Percentiles rank a stretch among this genome's conserved stretches.
Evolutionary conservation across 2,329 filamentous ascomycete species (phyloP).

Genomic region (Neocucurbitaria cava): DNA sequence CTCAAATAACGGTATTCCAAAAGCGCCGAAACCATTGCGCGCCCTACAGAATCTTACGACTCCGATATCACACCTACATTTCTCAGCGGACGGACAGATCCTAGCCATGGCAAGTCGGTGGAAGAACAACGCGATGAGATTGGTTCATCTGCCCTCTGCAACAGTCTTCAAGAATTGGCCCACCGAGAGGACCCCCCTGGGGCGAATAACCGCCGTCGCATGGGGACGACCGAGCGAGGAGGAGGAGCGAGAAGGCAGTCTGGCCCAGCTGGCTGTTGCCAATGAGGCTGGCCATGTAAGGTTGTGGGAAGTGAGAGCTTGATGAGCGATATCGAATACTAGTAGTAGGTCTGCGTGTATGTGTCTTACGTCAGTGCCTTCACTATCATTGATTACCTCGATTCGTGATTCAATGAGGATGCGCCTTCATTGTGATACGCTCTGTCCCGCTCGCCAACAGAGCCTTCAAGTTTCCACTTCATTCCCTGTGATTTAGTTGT

Average conservation of each 20-base stretch:
- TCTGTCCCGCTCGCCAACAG: not conserved
- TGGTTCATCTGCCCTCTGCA: conserved; percentile 90
- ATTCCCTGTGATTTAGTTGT: not conserved
- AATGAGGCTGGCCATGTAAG: conserved; percentile 89
- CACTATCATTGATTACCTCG: not conserved
- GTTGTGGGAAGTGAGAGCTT: conserved; percentile 73
- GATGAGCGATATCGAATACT: conserved; percentile 2
- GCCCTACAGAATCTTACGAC: conserved; percentile 87
- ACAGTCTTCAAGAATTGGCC: conserved; percentile 98
- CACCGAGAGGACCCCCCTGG: conserved; percentile 85
- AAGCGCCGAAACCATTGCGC: conserved; percentile 73
- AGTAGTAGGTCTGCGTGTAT: not conserved
- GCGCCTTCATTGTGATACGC: not conserved
- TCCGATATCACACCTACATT: conserved; percentile 77
- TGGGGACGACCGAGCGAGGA: conserved; percentile 54
- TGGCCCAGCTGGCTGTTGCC: conserved; percentile 74
- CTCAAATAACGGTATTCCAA: conserved; percentile 61
- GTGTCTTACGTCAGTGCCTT: not conserved
- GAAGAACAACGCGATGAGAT: conserved; percentile 85
- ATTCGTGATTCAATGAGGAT: not conserved
- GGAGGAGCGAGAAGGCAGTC: conserved; percentile 67
- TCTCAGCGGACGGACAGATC: conserved; percentile 89
- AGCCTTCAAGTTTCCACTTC: not conserved
- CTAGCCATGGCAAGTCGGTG: conserved; percentile 84
- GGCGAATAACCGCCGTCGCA: conserved; percentile 71